phyloP scores from a whole-genome alignment of 2,329 filamentous ascomycete genomes.

The Penicillium sp. region DNA sequence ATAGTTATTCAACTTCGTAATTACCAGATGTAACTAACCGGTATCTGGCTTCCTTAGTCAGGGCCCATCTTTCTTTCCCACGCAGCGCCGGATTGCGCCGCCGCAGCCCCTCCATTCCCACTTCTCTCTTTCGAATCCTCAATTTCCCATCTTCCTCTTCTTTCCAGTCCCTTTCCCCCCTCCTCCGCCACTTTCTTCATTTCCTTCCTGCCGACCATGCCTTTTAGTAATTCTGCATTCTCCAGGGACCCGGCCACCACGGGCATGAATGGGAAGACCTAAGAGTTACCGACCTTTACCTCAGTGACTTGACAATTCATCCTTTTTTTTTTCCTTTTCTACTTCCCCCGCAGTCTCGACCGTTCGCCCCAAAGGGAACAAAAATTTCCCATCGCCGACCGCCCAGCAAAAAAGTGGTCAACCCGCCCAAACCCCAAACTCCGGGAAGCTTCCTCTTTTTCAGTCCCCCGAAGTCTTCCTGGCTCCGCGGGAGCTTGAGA shows the following conservation, averaged over 20 bases:
- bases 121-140: constrained; percentile 12
- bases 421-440: constrained; percentile 3
- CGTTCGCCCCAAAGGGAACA: constrained; percentile 16
- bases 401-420: constrained; percentile 23
- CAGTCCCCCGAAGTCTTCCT: constrained; percentile 9
- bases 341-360: constrained; percentile 15
- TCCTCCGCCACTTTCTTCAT: constrained; percentile 11
- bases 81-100: constrained; percentile 32
- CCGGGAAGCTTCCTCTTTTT: constrained; percentile 14
- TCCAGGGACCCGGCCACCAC: constrained; percentile 44
- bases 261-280: constrained; percentile 49
- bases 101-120: constrained; percentile 29
- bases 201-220: constrained; percentile 37
- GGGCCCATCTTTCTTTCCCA: background rate
- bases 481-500: constrained; percentile 28
- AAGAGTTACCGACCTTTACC: constrained; percentile 18
- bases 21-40: background rate
- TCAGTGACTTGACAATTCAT: background rate
- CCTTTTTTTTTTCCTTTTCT: constrained; percentile 1
- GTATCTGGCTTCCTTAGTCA: constrained; percentile 15
- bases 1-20: background rate
- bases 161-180: constrained; percentile 21
- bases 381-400: constrained; percentile 35
- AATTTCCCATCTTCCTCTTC: constrained; percentile 1
- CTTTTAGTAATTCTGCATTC: constrained; percentile 34